Conservation (phyloP, 306 rosid species). For the Lagenaria siceraria region DNA sequence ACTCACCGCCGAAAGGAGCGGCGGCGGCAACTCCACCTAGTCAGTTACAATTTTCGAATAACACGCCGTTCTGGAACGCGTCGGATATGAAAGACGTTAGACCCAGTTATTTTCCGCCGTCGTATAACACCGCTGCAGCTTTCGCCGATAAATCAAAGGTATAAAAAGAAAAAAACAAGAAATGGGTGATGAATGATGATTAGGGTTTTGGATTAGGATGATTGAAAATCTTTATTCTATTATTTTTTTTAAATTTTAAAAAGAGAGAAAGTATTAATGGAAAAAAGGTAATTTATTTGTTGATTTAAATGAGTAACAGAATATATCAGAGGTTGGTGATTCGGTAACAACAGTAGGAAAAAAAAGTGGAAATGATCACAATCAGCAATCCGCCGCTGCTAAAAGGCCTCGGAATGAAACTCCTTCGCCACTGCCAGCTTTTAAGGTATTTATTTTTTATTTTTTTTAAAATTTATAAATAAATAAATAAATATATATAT, state of each 20-base stretch:
- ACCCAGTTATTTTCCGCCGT: conserved; percentile 37
- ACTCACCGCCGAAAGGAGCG: conserved; percentile 53
- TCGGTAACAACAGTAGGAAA: conserved; percentile 35
- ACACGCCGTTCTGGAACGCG: conserved; percentile 82
- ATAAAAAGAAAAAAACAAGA: neutral
- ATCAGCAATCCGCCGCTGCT: conserved; percentile 24
- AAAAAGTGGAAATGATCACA: conserved; percentile 55
- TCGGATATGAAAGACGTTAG: conserved; percentile 64
- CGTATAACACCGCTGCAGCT: conserved; percentile 32
- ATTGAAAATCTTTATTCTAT: neutral
- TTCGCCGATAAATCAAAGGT: conserved; percentile 75
- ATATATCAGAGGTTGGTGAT: conserved; percentile 61
- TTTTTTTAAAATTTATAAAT: too few relatives aligned
- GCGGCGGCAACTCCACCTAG: conserved; percentile 1
- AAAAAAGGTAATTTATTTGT: neutral
- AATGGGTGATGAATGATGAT: neutral
- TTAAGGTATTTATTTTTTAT: conserved; percentile 23
- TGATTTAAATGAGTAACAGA: conserved; percentile 34
- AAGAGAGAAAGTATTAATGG: neutral
- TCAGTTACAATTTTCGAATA: conserved; percentile 71
- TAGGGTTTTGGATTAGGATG: conserved; percentile 15
- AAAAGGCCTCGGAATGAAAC: conserved; percentile 89
- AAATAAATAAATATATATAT: too few relatives aligned
- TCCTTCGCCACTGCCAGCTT: conserved; percentile 90
- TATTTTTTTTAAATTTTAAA: too few relatives aligned